Evolutionary conservation across 306 rosid species (phyloP), one percentile per base, ranked within the genome.

Genomic region (Trifolium repens): DNA sequence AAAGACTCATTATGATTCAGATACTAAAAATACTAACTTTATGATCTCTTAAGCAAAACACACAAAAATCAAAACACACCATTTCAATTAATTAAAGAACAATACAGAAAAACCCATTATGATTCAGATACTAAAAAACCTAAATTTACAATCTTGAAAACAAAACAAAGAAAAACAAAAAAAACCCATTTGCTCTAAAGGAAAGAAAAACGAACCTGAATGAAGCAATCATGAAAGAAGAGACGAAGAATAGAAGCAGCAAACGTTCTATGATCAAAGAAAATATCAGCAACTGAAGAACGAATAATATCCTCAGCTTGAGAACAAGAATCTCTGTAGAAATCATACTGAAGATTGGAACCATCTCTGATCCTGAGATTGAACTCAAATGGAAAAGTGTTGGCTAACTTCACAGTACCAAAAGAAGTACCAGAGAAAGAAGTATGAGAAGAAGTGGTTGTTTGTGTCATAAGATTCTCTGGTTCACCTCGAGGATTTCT

Each of bases 151-250:
- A n/a, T 50, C 22, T 50, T 15, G 19, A 9, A 54, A 19, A 54
- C 14, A 54, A 54, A 54, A 54, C 0, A 27, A 2, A 27, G 30
- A 27, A 27, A 27, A 27, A 54, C 30, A 54, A 54, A 54, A 54
- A 54, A 7, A 54, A 11, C 39, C 39, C 16, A 74, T 42, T n/a
- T 3, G 1, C 2, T 2, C 7, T 42, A 13, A 32, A 58, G 0
- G 13, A 55, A 64, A 53, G 8, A 47, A 0, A 43, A 4, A 11
- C 19, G 5, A 22, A 89, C 98, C 87, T 83, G 79, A 47, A 91
- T 85, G 85, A 94, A 91, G 89, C 98, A 94, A 10, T 91, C 97
- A 30, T 91, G 98, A 76, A 94, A 94, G 84, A 89, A 90, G 64
- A 94, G 96, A 52, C 97, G 93, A 9, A 94, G 88, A 16, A 94